Evolutionary conservation across 2,329 filamentous ascomycete species (phyloP), one percentile per base, ranked within the genome.

Genomic region (Fusarium algeriense): DNA sequence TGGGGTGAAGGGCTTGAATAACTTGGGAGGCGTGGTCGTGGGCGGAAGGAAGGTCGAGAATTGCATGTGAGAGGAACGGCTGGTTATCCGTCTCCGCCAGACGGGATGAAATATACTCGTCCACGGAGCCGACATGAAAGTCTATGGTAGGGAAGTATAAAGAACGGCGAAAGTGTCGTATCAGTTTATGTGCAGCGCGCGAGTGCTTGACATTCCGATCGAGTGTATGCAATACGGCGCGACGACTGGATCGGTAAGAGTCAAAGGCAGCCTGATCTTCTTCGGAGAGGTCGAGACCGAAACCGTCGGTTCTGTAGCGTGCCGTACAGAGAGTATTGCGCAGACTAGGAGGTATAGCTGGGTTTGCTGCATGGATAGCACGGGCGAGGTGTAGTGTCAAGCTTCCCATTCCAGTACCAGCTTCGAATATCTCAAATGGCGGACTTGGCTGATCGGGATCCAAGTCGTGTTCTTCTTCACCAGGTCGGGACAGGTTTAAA

Each of bases 391-490:
- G 89, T 7, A 96, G 81, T 1, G 93, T 95, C 63, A 96, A 81
- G 37, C 91, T 90, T 63, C 93, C 93, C 84, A 95, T 92, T n/a
- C 93, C 93, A 6, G 93, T 96, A 19, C 93, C 93, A 49, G 93
- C 93, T 80, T 96, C 93, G 56, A 96, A 90, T 46, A 96, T 92
- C 77, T 95, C 92, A 15, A 95, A 79, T 1, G 86, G 87, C 12
- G 83, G 80, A 37, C 50, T 30, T 6, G 32, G 20, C 17, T 80
- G 73, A 15, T 81, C 78, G 9, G 80, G 78, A 17, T 49, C 41
- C 11, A 15, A 17, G 32, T 75, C 73, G 14, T 75, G 64, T 23
- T 79, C 78, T 28, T 81, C 78, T 65, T 81, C 76, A 40, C 75
- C 70, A 34, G 81, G 74, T 75, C 82, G 79, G 5, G 83, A 77